Evolutionary conservation across 495 filamentous ascomycete species (phyloP).

Genomic region (Clohesyomyces aquaticus): DNA sequence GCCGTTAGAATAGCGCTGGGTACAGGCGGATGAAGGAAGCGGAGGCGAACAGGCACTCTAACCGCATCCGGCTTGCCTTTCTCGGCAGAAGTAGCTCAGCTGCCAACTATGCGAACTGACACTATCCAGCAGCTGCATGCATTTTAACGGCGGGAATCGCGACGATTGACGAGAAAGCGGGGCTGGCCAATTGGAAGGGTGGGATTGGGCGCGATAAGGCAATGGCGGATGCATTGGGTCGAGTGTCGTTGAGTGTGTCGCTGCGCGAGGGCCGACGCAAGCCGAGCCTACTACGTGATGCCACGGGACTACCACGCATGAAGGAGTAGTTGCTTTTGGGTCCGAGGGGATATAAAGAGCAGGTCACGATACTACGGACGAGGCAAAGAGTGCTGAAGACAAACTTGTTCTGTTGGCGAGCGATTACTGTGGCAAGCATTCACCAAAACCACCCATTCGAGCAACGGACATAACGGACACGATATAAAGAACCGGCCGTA

Average conservation of each 20-base stretch:
- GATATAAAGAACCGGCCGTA: too few relatives aligned
- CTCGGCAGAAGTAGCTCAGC: not conserved
- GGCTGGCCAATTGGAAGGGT: not conserved
- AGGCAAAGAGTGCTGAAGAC: not conserved
- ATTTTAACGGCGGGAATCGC: not conserved
- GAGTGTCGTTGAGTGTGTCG: too few relatives aligned
- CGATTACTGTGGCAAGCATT: too few relatives aligned
- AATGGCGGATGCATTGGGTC: not conserved
- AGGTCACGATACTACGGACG: not conserved
- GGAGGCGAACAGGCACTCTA: not conserved
- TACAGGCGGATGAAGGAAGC: constrained; percentile 4
- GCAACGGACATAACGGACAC: too few relatives aligned
- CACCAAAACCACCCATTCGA: too few relatives aligned
- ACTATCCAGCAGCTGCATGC: not conserved
- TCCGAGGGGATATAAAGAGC: constrained; percentile 3
- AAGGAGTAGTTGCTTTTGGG: not conserved
- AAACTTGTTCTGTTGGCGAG: not conserved
- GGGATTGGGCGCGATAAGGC: not conserved
- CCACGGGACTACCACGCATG: not conserved
- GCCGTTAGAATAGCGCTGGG: constrained; percentile 8
- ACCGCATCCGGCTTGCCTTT: not conserved
- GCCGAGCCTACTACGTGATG: constrained; percentile 1
- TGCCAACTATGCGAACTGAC: not conserved
- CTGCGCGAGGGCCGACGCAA: not conserved
- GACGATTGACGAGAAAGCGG: not conserved